Evolutionary conservation across 345 rosid species (phyloP).

Genomic region (Barbarea vulgaris): DNA sequence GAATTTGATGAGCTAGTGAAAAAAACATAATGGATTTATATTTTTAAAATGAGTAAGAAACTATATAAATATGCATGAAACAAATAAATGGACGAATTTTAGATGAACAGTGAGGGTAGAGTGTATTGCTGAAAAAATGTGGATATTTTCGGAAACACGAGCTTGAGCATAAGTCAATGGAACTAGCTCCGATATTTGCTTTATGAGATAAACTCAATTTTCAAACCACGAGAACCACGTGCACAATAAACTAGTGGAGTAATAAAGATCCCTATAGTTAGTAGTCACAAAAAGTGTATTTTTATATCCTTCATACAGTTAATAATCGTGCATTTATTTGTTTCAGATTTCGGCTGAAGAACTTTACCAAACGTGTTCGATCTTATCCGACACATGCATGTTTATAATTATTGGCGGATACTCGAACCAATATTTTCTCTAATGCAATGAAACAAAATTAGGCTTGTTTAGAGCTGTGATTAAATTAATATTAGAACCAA

Average conservation of each 20-base stretch:
- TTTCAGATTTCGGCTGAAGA: conserved; percentile 26
- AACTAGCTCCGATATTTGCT: conserved; percentile 1
- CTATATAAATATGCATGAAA: not conserved
- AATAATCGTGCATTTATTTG: conserved; percentile 5
- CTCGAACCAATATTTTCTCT: conserved; percentile 11
- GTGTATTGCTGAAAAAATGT: not conserved
- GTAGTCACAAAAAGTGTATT: conserved; percentile 19
- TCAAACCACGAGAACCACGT: conserved; percentile 37
- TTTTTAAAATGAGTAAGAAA: too few species aligned
- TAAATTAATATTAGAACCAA: not conserved
- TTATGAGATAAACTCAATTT: not conserved
- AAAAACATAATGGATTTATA: not conserved
- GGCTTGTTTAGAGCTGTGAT: not conserved
- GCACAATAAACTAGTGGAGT: not conserved
- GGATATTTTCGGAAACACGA: not conserved
- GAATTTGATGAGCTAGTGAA: not conserved
- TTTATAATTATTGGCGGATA: conserved; percentile 11
- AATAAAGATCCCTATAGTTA: not conserved
- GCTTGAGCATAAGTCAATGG: conserved; percentile 13
- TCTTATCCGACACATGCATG: conserved; percentile 27
- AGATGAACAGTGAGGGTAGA: not conserved
- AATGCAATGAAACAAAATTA: not conserved
- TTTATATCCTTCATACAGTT: not conserved
- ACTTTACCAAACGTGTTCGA: conserved; percentile 18
- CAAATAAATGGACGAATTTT: not conserved